Percentiles rank a stretch among this genome's conserved stretches.
Evolutionary conservation across 2,329 filamentous ascomycete genomes (phyloP).

Genomic region (Fusarium sublunatum): DNA sequence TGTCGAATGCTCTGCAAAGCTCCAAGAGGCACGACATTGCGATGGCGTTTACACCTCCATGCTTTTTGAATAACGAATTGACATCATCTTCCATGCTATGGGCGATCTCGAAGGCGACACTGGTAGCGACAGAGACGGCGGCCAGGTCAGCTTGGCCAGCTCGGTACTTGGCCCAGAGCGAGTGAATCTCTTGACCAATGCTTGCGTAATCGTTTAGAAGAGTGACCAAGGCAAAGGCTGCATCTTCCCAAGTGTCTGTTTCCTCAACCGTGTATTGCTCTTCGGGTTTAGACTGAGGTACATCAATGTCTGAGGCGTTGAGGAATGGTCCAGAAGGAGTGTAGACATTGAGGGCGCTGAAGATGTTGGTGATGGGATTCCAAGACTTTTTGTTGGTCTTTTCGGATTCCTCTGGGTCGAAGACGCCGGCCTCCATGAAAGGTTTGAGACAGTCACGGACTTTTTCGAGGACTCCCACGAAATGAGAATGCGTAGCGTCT

Average conservation of each 20-base stretch:
- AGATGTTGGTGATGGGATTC: constrained; percentile 18
- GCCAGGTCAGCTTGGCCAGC: constrained; percentile 28
- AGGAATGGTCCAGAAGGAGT: constrained; percentile 31
- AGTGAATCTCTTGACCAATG: constrained; percentile 12
- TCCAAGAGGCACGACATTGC: neutral
- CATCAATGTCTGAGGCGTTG: constrained; percentile 20
- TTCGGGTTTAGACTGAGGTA: neutral
- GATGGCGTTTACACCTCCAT: neutral
- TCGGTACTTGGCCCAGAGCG: constrained; percentile 22
- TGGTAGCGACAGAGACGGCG: constrained; percentile 35
- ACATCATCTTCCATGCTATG: constrained; percentile 57
- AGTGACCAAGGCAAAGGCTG: constrained; percentile 23
- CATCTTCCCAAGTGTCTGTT: constrained; percentile 13
- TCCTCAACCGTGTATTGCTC: constrained; percentile 26
- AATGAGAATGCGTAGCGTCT: constrained; percentile 26
- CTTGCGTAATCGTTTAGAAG: constrained; percentile 19
- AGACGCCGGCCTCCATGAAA: constrained; percentile 16
- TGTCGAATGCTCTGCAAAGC: constrained; percentile 11
- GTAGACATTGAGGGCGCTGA: constrained; percentile 29
- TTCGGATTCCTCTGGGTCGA: neutral
- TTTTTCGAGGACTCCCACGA: constrained; percentile 38
- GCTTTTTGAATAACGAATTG: constrained; percentile 46
- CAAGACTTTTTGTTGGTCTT: neutral
- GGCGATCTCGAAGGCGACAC: constrained; percentile 36
- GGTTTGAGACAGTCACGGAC: constrained; percentile 32